Base-by-base conservation (phyloP, 192 early-diverging fungal species). In the Linnemannia hyalina region DNA sequence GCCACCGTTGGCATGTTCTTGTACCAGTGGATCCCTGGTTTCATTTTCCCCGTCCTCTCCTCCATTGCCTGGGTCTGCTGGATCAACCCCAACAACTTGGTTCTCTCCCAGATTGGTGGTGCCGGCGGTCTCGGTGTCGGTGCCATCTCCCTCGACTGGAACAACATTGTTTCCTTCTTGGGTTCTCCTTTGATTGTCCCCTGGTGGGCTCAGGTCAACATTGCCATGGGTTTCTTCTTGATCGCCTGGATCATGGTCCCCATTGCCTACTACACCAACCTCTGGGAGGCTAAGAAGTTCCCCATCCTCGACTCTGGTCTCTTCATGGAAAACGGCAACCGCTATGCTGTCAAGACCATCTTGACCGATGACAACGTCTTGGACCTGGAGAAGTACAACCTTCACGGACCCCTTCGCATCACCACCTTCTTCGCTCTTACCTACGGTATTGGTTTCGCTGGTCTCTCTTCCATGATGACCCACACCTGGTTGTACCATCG, bases 191-290 rank as follows among this genome's bases (percentile, higher is more conserved):
- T 74, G 89, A 65, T 87, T 36, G 75, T 88, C 42, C 76, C 80
- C n/a, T 88, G 79, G 79, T 91, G 90, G 80, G 91, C 93, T 38
- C 88, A 89, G 4, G 91, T 91, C 76, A 95, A 95, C 79, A 87
- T 92, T 38, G 92, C 92, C 83, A 80, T 88, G 3, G 92, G 92
- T 35, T 91, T 92, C 73, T 86, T 93, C 40, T 70, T 93, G 0
- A 86, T 93, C n/a, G 90, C 92, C 77, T 96, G 95, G 95, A 82
- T 95, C 70, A 88, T 93, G 35, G 91, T 89, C 0, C 95, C 95
- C 20, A 84, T 92, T 23, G 89, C 90, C 16, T 94, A 92, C 78
- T 94, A 92, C 81, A 88, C 71, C 73, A 90, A 94, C 78, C 73
- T 89, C 26, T 93, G 91, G 91, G 89, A 88, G 23, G 75, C 86